Evolutionary conservation across 169 alveolate species (phyloP).

Genomic region (Babesia microti): DNA sequence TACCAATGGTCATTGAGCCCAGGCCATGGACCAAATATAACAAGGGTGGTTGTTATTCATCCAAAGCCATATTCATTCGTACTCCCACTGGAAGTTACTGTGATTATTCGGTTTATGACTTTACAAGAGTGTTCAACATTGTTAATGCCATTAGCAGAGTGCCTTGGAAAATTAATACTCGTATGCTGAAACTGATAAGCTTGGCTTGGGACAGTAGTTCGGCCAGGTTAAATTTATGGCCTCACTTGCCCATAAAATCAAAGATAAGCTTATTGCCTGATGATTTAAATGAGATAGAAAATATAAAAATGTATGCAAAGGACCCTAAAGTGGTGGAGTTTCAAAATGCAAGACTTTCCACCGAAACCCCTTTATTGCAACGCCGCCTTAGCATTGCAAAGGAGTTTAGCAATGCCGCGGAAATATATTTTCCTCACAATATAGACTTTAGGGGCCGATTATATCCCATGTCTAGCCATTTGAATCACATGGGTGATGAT

Average conservation of each 20-base stretch:
- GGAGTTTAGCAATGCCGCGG: conserved; percentile 60
- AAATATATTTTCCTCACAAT: conserved; percentile 90
- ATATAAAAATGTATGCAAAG: background rate
- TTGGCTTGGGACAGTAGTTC: conserved; percentile 37
- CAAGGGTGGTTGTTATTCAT: conserved; percentile 50
- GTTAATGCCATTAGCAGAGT: conserved; percentile 49
- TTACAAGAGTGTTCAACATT: conserved; percentile 41
- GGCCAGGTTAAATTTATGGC: conserved; percentile 17
- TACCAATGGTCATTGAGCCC: conserved; percentile 64
- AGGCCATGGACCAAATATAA: conserved; percentile 46
- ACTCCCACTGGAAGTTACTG: conserved; percentile 44
- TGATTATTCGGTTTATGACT: conserved; percentile 51
- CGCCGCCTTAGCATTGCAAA: conserved; percentile 71
- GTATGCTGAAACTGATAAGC: conserved; percentile 33
- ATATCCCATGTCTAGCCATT: conserved; percentile 92
- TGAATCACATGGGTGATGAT: conserved; percentile 89
- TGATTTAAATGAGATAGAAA: conserved; percentile 11
- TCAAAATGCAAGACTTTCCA: background rate
- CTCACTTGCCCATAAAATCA: conserved; percentile 17
- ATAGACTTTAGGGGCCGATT: conserved; percentile 94
- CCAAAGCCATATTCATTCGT: conserved; percentile 52
- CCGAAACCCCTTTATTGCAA: conserved; percentile 34
- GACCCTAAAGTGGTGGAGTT: background rate
- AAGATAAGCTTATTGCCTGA: conserved; percentile 15
- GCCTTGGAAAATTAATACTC: conserved; percentile 49